Evolutionary conservation across 2,329 filamentous ascomycete species (phyloP).

Genomic region (Aspergillus uvarum): DNA sequence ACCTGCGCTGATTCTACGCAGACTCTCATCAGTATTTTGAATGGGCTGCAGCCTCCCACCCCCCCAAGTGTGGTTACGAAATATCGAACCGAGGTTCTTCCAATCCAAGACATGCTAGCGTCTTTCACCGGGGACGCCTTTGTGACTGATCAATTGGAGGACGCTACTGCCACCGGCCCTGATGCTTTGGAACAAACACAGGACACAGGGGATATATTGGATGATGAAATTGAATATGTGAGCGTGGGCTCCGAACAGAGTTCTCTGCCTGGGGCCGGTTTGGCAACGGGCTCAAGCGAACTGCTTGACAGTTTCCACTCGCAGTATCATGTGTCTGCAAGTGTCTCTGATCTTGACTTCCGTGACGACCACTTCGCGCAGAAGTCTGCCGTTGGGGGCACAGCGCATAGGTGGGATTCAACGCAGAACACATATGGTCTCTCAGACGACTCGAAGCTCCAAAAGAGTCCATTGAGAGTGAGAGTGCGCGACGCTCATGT

Average conservation of each 20-base stretch:
- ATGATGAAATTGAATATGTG: constrained; percentile 51
- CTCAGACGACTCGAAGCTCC: constrained; percentile 60
- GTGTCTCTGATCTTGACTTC: constrained; percentile 66
- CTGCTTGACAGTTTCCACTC: constrained; percentile 55
- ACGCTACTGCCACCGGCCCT: constrained; percentile 45
- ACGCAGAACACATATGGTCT: constrained; percentile 70
- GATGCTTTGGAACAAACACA: constrained; percentile 44
- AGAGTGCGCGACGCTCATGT: constrained; percentile 83
- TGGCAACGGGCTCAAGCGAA: constrained; percentile 38
- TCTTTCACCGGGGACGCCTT: constrained; percentile 89
- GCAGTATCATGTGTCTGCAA: constrained; percentile 55
- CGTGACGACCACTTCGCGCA: constrained; percentile 75
- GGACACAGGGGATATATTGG: constrained; percentile 36
- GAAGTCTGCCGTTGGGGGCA: constrained; percentile 60
- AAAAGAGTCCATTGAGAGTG: constrained; percentile 70
- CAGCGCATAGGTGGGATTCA: constrained; percentile 78
- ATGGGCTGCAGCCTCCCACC: constrained; percentile 77
- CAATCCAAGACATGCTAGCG: constrained; percentile 81
- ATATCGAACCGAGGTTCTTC: constrained; percentile 83
- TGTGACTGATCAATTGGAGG: constrained; percentile 37
- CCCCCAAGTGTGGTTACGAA: constrained; percentile 80
- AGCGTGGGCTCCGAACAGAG: constrained; percentile 44
- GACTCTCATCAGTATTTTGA: constrained; percentile 76
- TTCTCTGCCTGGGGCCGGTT: constrained; percentile 27
- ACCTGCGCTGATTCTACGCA: constrained; percentile 97